These are phyloP conservation scores for Tolypocladium cylindrosporum DNA, from an alignment of 2,329 filamentous ascomycete genomes.

Conservation along the genomic window DNA sequence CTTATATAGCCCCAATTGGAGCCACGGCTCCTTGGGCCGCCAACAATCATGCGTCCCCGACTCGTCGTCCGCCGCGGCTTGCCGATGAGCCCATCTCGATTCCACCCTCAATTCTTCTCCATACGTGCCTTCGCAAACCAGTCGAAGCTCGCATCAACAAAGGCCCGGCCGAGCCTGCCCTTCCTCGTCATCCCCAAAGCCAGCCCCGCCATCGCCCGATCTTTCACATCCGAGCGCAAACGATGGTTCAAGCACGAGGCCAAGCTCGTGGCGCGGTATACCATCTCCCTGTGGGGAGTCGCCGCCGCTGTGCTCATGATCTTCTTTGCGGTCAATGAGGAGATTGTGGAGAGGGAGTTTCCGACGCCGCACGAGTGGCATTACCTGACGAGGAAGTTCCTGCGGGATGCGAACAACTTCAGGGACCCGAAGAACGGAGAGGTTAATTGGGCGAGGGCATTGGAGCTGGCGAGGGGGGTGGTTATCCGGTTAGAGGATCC, in stretches of 20 bases:
- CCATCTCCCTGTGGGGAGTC: slow-evolving; percentile 54
- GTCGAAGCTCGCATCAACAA: slow-evolving; percentile 16
- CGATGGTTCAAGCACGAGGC: slow-evolving; percentile 62
- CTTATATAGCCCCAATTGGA: not conserved
- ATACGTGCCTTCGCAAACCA: slow-evolving; percentile 17
- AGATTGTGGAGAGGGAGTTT: slow-evolving; percentile 63
- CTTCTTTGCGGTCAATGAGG: slow-evolving; percentile 59
- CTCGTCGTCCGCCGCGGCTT: slow-evolving; percentile 22
- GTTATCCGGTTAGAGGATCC: slow-evolving; percentile 61
- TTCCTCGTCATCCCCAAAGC: slow-evolving; percentile 39
- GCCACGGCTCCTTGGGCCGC: slow-evolving; percentile 4
- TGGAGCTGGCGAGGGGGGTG: slow-evolving; percentile 47
- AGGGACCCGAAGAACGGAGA: slow-evolving; percentile 41
- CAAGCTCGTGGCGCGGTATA: slow-evolving; percentile 59
- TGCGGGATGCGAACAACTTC: slow-evolving; percentile 54
- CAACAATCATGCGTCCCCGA: slow-evolving; percentile 27
- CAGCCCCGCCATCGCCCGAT: slow-evolving; percentile 50
- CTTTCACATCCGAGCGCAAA: slow-evolving; percentile 70
- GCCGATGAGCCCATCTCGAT: slow-evolving; percentile 5
- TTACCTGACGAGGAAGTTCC: slow-evolving; percentile 56
- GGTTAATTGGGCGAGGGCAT: slow-evolving; percentile 59
- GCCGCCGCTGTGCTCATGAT: slow-evolving; percentile 49
- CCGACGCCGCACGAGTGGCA: slow-evolving; percentile 80
- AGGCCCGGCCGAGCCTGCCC: slow-evolving; percentile 26
- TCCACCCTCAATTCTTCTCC: slow-evolving; percentile 10